Conservation (phyloP, 768 basidiomycete genomes). For the Suillus spraguei region DNA sequence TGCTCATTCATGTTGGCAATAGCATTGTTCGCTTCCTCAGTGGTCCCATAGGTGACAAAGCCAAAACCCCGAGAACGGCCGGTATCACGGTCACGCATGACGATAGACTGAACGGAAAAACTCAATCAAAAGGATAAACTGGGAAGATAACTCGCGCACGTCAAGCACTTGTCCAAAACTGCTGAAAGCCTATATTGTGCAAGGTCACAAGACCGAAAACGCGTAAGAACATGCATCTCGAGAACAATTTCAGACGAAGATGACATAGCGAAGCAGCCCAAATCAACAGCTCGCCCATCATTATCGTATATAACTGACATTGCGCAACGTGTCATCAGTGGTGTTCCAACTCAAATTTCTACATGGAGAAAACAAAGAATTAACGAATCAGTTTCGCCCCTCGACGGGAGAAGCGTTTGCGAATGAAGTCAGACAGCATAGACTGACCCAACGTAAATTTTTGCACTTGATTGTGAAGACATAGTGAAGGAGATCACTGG, state of each 20-base stretch:
- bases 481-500: constrained; percentile 31
- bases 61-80: constrained; percentile 98
- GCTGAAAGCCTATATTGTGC: constrained; percentile 71
- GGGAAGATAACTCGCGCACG: constrained; percentile 65
- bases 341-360: constrained; percentile 97
- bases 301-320: constrained; percentile 55
- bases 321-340: constrained; percentile 87
- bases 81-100: constrained; percentile 98
- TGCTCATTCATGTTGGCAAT: constrained; percentile 82
- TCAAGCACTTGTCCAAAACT: constrained; percentile 83
- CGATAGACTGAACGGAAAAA: constrained; percentile 71
- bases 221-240: constrained; percentile 35
- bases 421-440: constrained; percentile 50
- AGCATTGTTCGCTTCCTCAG: constrained; percentile 74
- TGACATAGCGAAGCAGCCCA: constrained; percentile 45
- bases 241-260: constrained; percentile 39
- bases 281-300: constrained; percentile 23
- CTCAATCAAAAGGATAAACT: constrained; percentile 30
- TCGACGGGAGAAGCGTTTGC: constrained; percentile 48
- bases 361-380: constrained; percentile 49
- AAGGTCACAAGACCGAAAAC: constrained; percentile 24
- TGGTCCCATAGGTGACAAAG: constrained; percentile 78
- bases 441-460: constrained; percentile 96
- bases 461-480: constrained; percentile 43
- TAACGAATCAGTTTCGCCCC: constrained; percentile 57